These are phyloP conservation scores for Leptodontidium sp. DNA, from an alignment of 2,329 filamentous ascomycete genomes.

Conservation along the genomic window DNA sequence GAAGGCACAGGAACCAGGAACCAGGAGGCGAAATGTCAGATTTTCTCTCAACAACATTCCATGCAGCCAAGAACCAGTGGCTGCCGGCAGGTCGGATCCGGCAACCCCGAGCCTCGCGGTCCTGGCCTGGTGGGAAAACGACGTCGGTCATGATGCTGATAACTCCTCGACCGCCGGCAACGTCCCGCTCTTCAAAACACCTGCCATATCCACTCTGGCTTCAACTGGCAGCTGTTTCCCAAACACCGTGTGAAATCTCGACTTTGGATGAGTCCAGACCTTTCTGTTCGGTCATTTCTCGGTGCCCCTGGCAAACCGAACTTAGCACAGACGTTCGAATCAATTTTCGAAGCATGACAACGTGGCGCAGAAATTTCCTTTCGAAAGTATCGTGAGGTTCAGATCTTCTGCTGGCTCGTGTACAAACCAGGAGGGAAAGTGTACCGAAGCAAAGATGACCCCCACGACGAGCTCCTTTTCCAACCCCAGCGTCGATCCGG, in stretches of 20 bases:
- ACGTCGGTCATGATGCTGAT: not conserved
- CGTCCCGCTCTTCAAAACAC: not conserved
- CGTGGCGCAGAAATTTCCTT: slow-evolving; percentile 19
- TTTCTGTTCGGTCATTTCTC: slow-evolving; percentile 26
- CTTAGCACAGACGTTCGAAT: slow-evolving; percentile 2
- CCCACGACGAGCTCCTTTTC: slow-evolving; percentile 13
- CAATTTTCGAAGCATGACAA: slow-evolving; percentile 18
- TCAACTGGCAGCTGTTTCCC: slow-evolving; percentile 2
- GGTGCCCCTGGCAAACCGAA: slow-evolving; percentile 1
- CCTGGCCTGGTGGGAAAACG: not conserved
- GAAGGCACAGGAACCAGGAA: not conserved
- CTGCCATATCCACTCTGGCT: slow-evolving; percentile 3
- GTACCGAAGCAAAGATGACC: slow-evolving; percentile 18
- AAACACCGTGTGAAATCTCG: slow-evolving; percentile 17
- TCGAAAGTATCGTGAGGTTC: not conserved
- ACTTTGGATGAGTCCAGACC: slow-evolving; percentile 26
- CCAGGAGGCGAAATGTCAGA: slow-evolving; percentile 1
- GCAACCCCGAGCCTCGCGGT: slow-evolving; percentile 12
- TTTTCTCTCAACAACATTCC: not conserved
- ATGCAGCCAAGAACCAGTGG: not conserved
- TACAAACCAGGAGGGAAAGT: slow-evolving; percentile 14
- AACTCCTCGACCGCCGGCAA: slow-evolving; percentile 2
- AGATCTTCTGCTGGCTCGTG: slow-evolving; percentile 19
- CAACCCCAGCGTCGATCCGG: slow-evolving; percentile 28
- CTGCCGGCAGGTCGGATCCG: not conserved